Evolutionary conservation across 176 grass and related monocot species (phyloP).

Genomic region (Oryza australiensis): DNA sequence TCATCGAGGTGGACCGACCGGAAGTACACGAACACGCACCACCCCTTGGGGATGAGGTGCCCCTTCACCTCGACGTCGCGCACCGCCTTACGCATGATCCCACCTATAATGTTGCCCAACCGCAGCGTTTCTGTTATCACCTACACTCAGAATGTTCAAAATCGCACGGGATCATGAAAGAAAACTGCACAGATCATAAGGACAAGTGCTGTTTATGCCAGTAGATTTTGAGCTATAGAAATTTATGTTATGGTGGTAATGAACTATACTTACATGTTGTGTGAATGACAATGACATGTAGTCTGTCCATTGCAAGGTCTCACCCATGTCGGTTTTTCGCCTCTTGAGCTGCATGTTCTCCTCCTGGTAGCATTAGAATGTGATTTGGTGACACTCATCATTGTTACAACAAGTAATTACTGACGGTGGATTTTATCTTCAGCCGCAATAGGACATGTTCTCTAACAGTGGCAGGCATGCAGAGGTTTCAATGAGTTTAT

Average conservation of each 20-base stretch:
- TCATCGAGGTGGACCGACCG: conserved; percentile 87
- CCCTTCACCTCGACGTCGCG: conserved; percentile 84
- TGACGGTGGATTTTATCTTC: not conserved
- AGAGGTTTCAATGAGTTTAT: conserved; percentile 27
- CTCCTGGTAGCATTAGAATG: conserved; percentile 47
- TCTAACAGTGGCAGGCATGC: conserved; percentile 34
- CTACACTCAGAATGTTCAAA: conserved; percentile 10
- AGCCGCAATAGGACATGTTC: conserved; percentile 19
- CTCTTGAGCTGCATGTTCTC: conserved; percentile 86
- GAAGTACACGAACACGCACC: conserved; percentile 93
- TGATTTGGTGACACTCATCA: conserved; percentile 16
- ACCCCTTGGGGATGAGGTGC: conserved; percentile 90
- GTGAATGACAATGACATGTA: conserved; percentile 95
- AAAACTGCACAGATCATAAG: not conserved
- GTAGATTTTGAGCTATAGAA: not conserved
- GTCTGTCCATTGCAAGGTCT: conserved; percentile 75
- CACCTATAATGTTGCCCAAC: conserved; percentile 86
- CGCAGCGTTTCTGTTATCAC: conserved; percentile 79
- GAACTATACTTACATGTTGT: conserved; percentile 62
- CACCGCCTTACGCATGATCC: conserved; percentile 95
- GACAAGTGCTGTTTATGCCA: too few species aligned
- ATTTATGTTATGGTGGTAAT: not conserved
- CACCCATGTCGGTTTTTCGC: conserved; percentile 42
- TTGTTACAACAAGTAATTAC: conserved; percentile 16
- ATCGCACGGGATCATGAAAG: not conserved